Percentiles rank a stretch among this genome's conserved stretches.
These are phyloP conservation scores for Populus ilicifolia DNA, from an alignment of 345 rosid genomes.

Conservation along the genomic window DNA sequence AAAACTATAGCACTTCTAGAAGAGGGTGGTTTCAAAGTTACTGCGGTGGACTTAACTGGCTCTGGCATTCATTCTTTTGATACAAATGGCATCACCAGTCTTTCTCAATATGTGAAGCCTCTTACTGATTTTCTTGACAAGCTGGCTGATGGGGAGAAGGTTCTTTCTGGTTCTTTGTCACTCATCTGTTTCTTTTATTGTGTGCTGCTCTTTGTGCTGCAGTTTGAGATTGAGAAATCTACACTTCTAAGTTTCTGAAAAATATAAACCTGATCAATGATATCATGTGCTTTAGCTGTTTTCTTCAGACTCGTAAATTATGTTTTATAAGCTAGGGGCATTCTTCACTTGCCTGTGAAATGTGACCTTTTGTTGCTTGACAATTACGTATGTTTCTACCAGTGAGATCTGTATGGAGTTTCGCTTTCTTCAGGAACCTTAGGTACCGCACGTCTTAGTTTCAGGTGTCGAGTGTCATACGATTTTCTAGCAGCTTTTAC, in stretches of 20 bases:
- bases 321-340: background rate
- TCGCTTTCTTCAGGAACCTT: background rate
- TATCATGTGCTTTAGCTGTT: background rate
- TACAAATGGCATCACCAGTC: conserved; percentile 60
- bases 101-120: conserved; percentile 83
- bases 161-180: conserved; percentile 20
- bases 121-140: conserved; percentile 69
- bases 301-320: background rate
- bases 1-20: conserved; percentile 90
- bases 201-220: conserved; percentile 11
- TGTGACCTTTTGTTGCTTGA: background rate
- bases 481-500: background rate
- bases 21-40: conserved; percentile 80
- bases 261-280: background rate
- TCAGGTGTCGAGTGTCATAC: background rate
- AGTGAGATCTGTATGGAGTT: background rate
- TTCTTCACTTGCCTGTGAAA: background rate
- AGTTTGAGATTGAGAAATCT: background rate
- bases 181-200: background rate
- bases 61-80: conserved; percentile 79
- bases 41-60: conserved; percentile 88
- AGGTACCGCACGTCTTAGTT: background rate
- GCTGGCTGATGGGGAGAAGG: conserved; percentile 72
- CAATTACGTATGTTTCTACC: background rate
- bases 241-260: background rate